Base-by-base conservation (phyloP, 1,284 basidiomycete species). In the Coniferiporia sulphurascens region DNA sequence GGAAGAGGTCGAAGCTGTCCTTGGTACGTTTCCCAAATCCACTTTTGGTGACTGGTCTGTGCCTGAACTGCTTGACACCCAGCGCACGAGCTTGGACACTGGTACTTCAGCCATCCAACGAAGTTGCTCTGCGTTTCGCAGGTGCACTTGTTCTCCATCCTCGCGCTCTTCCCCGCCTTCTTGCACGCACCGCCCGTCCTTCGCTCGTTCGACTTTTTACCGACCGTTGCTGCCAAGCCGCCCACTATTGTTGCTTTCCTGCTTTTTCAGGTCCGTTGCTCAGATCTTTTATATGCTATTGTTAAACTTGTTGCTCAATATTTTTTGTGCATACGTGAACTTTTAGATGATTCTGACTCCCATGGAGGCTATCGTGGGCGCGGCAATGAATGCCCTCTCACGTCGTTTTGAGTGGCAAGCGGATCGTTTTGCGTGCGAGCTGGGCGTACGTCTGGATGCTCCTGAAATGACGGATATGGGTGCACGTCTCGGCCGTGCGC, bases 41-140 rank as follows among this genome's bases (percentile, higher is more conserved):
- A n/a, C 5, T 27, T 27, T 27, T 5, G 27, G 5, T 27, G 27
- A 5, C 27, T 27, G 27, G 27, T 27, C 27, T 27, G 27, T 27
- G 5, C 27, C 27, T 27, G 27, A 27, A 46, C 52, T n/a, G 75
- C n/a, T 38, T 48, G 48, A 12, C 60, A 10, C 55, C 12, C 51
- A 82, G 86, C 94, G 0, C 95, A 98, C 74, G 96, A 98, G 71
- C 89, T 98, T 21, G 96, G 96, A 0, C 95, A 98, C 74, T 98
- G 94, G 94, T 91, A 90, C 68, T 85, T 85, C 74, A 79, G 86
- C 65, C 95, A 99, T 76, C 93, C 94, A 0, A 86, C 88, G 62
- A 93, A 96, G 72, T 82, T 98, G 65, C 82, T 99, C 70, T 74
- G 84, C 52, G 82, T 96, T 63, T 91, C 89, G 22, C 94, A 98